Conservation (phyloP, 225 moss, liverwort and hornwort species). For the Physcomitrellopsis africana region DNA sequence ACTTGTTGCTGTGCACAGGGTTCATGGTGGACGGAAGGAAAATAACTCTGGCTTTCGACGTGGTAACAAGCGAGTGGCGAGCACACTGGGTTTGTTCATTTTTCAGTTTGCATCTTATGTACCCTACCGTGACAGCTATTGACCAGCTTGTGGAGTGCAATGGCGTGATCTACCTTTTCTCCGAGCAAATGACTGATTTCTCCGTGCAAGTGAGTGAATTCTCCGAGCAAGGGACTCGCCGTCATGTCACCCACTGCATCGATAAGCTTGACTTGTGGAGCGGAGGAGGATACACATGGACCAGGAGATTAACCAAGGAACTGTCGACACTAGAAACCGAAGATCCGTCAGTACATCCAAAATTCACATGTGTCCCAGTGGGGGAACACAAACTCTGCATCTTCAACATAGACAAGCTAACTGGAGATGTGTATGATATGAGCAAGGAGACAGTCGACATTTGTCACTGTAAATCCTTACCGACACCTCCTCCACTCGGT, state of each 20-base stretch:
- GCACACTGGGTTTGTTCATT: conserved; percentile 24
- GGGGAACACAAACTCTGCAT: conserved; percentile 40
- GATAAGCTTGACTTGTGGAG: conserved; percentile 17
- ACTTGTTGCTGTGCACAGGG: conserved; percentile 24
- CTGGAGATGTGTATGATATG: conserved; percentile 36
- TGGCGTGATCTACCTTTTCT: conserved; percentile 36
- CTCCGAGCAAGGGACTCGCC: conserved; percentile 32
- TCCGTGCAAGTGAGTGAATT: no score
- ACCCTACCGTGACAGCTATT: conserved; percentile 12
- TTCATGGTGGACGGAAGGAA: conserved; percentile 32
- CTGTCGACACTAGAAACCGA: conserved; percentile 17
- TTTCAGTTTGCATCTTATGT: background rate
- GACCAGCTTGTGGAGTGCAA: conserved; percentile 37
- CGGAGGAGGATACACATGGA: conserved; percentile 30
- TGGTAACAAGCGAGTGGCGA: conserved; percentile 22
- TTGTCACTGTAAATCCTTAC: background rate
- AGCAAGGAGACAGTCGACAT: background rate
- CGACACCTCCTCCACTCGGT: background rate
- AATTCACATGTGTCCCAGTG: conserved; percentile 40
- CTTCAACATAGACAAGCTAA: conserved; percentile 40
- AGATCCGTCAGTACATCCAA: conserved; percentile 38
- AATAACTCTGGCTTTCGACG: conserved; percentile 23
- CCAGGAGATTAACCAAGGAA: conserved; percentile 25
- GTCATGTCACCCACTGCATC: conserved; percentile 36
- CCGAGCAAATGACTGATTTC: background rate